phyloP scores from a whole-genome alignment of 495 filamentous ascomycete species.

The Hypoxylon lienhwacheense region DNA sequence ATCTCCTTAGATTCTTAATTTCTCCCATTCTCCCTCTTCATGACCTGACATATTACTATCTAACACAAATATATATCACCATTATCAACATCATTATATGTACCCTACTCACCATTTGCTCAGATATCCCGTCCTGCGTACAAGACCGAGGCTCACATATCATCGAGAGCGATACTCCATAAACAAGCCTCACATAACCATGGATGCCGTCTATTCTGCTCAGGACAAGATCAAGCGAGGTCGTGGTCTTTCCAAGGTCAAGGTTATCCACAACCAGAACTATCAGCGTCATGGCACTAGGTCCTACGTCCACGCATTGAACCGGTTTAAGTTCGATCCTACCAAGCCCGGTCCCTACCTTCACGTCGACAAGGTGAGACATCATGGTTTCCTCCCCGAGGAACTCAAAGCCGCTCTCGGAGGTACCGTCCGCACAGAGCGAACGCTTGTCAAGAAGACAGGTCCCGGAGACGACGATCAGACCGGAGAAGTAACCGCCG shows the following conservation, averaged over 20 bases:
- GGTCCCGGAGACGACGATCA: slow-evolving; percentile 26
- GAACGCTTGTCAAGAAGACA: slow-evolving; percentile 56
- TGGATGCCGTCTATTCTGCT: slow-evolving; percentile 39
- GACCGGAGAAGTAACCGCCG: slow-evolving; percentile 62
- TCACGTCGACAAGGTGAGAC: slow-evolving; percentile 45
- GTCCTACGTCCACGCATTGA: slow-evolving; percentile 70
- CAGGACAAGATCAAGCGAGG: slow-evolving; percentile 42
- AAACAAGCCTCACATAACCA: slow-evolving; percentile 17
- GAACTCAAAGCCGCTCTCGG: slow-evolving; percentile 43
- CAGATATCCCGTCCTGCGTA: slow-evolving; percentile 13
- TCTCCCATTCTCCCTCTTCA: slow-evolving; percentile 2
- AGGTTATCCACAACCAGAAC: slow-evolving; percentile 58
- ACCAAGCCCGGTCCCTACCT: slow-evolving; percentile 71
- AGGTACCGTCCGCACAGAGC: slow-evolving; percentile 48
- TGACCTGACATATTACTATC: background rate
- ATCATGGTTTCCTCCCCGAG: slow-evolving; percentile 39
- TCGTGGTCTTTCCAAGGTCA: slow-evolving; percentile 53
- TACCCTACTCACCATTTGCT: background rate
- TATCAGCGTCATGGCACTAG: slow-evolving; percentile 69
- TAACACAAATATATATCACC: background rate
- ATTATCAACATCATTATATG: background rate
- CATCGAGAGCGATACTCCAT: slow-evolving; percentile 1
- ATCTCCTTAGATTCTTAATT: background rate
- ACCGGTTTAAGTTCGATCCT: slow-evolving; percentile 70
- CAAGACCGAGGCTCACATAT: background rate